Evolutionary conservation across 805 yeast genomes (phyloP), one percentile per base, ranked within the genome.

Genomic region (Ogataea trehalophila): DNA sequence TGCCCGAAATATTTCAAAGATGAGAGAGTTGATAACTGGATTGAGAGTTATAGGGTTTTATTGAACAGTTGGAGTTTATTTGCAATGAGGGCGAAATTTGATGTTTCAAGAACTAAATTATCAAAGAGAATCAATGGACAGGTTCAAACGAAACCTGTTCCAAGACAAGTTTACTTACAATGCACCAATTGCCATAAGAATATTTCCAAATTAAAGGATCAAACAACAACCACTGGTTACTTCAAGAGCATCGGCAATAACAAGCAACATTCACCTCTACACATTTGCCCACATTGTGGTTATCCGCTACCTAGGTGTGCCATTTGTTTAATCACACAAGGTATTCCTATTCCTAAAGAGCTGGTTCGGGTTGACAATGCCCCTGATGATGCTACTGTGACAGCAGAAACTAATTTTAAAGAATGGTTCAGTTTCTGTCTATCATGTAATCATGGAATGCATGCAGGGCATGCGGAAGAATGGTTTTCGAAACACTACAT

Each of bases 341-440:
- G 97, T 0, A 77, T 77, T 1, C 79, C 83, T 0, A 62, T 80
- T 11, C 81, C 86, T 0, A 61, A 62, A 44, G 77, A 74, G 26
- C 48, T 58, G 39, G 44, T 65, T 41, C 44, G 55, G 48, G 48
- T 70, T 51, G 60, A 52, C 29, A 48, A 59, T n/a, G 58, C 50
- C 20, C 44, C 49, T 5, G 50, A 42, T 5, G 50, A 53, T 18
- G 16, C 42, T 31, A 36, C 51, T 6, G 41, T 41, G 20, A 57
- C 59, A 23, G 66, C 71, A 22, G 76, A 71, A 48, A 66, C 70
- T 17, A 67, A 69, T 49, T 79, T 86, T 62, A 77, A 81, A 49
- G 85, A 85, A 52, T 89, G 96, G 96, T 90, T 92, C 55, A 87
- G 94, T 55, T 89, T 89, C 67, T 92, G 99, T 60, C 68, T 92